phyloP scores from a whole-genome alignment of 345 rosid genomes.

The Dimocarpus longan region DNA sequence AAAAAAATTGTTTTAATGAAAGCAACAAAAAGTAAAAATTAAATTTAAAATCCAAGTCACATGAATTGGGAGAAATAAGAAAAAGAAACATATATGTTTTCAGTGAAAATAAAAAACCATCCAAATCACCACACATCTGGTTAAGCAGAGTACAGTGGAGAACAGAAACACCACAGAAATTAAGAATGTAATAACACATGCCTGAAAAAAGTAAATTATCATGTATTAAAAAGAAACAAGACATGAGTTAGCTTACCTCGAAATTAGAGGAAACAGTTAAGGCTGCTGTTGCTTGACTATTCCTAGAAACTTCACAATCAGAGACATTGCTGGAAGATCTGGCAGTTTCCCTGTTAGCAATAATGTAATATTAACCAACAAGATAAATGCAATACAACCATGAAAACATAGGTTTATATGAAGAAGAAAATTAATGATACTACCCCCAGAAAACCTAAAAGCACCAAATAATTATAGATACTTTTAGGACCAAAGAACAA shows the following conservation, averaged over 20 bases:
- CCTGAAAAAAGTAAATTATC: neutral
- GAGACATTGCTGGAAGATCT: constrained; percentile 43
- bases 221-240: neutral
- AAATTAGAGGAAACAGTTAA: constrained; percentile 76
- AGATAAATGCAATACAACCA: constrained; percentile 5
- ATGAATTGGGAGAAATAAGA: neutral
- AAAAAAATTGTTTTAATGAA: neutral
- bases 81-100: neutral
- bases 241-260: constrained; percentile 50
- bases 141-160: neutral
- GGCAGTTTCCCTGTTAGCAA: constrained; percentile 55
- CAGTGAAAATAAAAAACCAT: neutral
- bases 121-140: neutral
- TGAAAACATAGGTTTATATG: neutral
- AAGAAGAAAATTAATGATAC: constrained; percentile 7
- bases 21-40: neutral
- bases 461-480: constrained; percentile 5
- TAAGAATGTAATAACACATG: neutral
- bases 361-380: constrained; percentile 21
- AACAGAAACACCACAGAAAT: neutral
- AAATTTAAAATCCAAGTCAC: neutral
- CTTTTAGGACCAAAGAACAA: neutral
- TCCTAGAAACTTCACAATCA: constrained; percentile 58
- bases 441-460: neutral
- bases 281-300: constrained; percentile 47